Base-by-base conservation (phyloP, 1,139 yeast genomes). In the Citeromyces hawaiiensis region DNA sequence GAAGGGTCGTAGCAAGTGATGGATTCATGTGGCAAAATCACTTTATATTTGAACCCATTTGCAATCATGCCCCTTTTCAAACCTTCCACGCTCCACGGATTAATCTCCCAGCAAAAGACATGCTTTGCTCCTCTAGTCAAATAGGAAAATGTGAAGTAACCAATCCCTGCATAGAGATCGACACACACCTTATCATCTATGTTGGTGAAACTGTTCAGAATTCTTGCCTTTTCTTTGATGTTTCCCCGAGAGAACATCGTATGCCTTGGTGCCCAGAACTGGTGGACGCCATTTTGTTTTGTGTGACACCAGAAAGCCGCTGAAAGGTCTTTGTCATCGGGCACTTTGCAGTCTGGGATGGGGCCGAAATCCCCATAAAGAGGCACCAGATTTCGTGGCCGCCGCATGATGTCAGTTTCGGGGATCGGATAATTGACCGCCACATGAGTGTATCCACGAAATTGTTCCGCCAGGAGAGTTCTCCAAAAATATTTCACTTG, bases 211-310 rank as follows among this genome's bases (percentile, higher is more conserved):
- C 46, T 47, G 23, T 61, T 63, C 39, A 80, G 54, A 0, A 86
- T 67, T 17, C 96, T 58, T 13, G 76, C 70, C 55, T 86, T 86
- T 52, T 86, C 96, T 46, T 79, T 81, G 48, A 86, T 73, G 52
- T 86, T 86, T 0, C 95, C 96, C n/a, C 95, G 58, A 32, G 88
- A 78, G 53, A 86, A 86, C 96, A 86, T 86, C 10, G 94, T 83
- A 51, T 75, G 80, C 40, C 68, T 54, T 0, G 96, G 96, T 3
- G 91, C 83, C 95, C 95, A 86, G 2, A 72, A 67, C 51, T 86
- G 96, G 44, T 56, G 63, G 4, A 86, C 74, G 1, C 87, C 88
- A 54, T 86, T 83, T 52, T 86, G 96, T 2, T 64, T 58, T 1
- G 69, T 68, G 10, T 66, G 57, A 48, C 88, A 82, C 95, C 95